Evolutionary conservation across 2,329 filamentous ascomycete genomes (phyloP).

Genomic region (Aspergillus pseudonomiae): DNA sequence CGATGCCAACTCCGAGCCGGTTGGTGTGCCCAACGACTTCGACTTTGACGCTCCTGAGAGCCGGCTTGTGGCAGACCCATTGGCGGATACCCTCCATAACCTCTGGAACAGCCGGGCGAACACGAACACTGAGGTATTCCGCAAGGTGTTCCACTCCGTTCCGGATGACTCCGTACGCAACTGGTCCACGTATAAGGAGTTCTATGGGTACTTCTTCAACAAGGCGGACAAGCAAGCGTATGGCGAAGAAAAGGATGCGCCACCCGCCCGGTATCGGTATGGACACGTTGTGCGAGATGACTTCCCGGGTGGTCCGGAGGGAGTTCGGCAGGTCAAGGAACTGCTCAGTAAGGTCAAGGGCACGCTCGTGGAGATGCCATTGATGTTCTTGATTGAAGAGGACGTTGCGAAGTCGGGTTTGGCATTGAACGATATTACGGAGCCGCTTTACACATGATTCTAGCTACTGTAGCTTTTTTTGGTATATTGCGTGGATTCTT

Average conservation of each 20-base stretch:
- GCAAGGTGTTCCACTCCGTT: constrained; percentile 64
- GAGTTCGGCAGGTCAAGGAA: constrained; percentile 73
- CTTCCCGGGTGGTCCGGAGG: constrained; percentile 63
- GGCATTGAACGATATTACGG: constrained; percentile 70
- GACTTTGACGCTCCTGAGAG: constrained; percentile 56
- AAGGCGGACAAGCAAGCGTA: constrained; percentile 45
- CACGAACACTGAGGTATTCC: constrained; percentile 63
- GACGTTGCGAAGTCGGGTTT: constrained; percentile 86
- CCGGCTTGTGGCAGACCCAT: constrained; percentile 59
- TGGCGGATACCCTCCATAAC: constrained; percentile 58
- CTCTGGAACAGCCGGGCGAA: constrained; percentile 62
- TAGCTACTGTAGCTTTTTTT: background rate
- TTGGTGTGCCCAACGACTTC: constrained; percentile 58
- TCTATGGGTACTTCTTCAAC: constrained; percentile 64
- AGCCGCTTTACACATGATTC: constrained; percentile 68
- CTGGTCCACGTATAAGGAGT: constrained; percentile 66
- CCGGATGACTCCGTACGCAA: constrained; percentile 61
- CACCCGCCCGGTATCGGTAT: constrained; percentile 68
- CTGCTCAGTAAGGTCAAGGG: constrained; percentile 68
- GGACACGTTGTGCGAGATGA: constrained; percentile 85
- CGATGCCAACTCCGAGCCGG: constrained; percentile 60
- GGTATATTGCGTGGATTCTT: background rate
- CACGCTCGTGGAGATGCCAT: constrained; percentile 84
- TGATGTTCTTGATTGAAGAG: constrained; percentile 81
- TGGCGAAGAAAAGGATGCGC: constrained; percentile 46